phyloP scores from a whole-genome alignment of 2,329 filamentous ascomycete species.

The Intubia oerlemansii region DNA sequence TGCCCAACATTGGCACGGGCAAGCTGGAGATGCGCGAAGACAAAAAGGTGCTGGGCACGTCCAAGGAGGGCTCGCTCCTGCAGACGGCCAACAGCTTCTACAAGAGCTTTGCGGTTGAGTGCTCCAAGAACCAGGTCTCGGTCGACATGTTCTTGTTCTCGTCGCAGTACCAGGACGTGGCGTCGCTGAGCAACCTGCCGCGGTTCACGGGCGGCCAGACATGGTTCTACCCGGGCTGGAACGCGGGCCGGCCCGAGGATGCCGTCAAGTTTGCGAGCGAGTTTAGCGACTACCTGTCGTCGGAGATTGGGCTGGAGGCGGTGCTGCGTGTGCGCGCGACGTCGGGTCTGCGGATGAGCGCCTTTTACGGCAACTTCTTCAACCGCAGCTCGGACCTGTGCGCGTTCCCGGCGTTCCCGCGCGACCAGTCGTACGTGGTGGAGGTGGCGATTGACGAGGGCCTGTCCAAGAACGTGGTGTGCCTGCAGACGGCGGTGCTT shows the following conservation, averaged over 20 bases:
- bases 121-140: conserved; percentile 95
- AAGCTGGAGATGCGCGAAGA: conserved; percentile 88
- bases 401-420: conserved; percentile 91
- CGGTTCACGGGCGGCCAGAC: conserved; percentile 94
- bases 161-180: conserved; percentile 91
- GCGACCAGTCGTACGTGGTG: conserved; percentile 93
- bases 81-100: conserved; percentile 94
- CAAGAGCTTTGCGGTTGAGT: conserved; percentile 97
- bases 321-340: conserved; percentile 90
- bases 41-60: conserved; percentile 85
- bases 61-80: conserved; percentile 69
- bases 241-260: conserved; percentile 79
- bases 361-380: conserved; percentile 99
- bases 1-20: conserved; percentile 78
- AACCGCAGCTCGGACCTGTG: conserved; percentile 94
- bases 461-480: conserved; percentile 76
- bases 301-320: conserved; percentile 88
- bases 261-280: conserved; percentile 95
- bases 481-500: conserved; percentile 80
- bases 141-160: conserved; percentile 98
- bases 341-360: conserved; percentile 85
- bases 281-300: conserved; percentile 90
- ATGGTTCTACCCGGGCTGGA: conserved; percentile 97
- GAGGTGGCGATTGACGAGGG: conserved; percentile 97
- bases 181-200: conserved; percentile 84